These are phyloP conservation scores for Claviceps sp. DNA, from an alignment of 2,329 filamentous ascomycete genomes.

Conservation along the genomic window DNA sequence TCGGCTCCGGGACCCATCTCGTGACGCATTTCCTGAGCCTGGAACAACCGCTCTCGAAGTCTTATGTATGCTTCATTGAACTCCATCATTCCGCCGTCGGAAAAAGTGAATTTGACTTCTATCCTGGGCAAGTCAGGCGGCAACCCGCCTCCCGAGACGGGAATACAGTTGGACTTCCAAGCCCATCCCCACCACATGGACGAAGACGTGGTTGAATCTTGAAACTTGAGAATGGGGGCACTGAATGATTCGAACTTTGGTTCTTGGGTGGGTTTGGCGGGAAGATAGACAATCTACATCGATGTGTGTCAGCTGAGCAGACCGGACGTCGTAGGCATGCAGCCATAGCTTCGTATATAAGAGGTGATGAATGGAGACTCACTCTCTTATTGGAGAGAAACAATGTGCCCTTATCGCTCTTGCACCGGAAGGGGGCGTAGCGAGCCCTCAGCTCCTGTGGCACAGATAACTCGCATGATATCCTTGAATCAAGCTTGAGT, in stretches of 20 bases:
- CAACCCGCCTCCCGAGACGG: slow-evolving; percentile 72
- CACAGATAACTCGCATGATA: slow-evolving; percentile 61
- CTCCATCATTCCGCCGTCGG: slow-evolving; percentile 88
- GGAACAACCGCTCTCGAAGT: slow-evolving; percentile 69
- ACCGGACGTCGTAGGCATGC: background rate
- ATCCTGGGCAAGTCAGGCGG: slow-evolving; percentile 58
- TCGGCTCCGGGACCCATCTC: slow-evolving; percentile 50
- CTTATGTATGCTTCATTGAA: slow-evolving; percentile 74
- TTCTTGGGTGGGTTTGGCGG: slow-evolving; percentile 49
- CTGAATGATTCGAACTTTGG: slow-evolving; percentile 70
- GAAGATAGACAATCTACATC: slow-evolving; percentile 74
- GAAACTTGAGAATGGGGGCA: slow-evolving; percentile 71
- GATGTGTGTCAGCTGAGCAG: background rate
- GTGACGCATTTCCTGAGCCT: slow-evolving; percentile 62
- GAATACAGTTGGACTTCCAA: slow-evolving; percentile 70
- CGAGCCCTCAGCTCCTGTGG: slow-evolving; percentile 49
- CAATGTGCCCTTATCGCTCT: slow-evolving; percentile 60
- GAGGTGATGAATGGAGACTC: slow-evolving; percentile 18
- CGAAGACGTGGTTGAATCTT: slow-evolving; percentile 66
- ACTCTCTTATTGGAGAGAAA: slow-evolving; percentile 81
- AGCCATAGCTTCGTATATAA: background rate
- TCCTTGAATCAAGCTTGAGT: slow-evolving; percentile 67
- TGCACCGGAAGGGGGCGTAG: slow-evolving; percentile 50
- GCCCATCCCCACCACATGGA: slow-evolving; percentile 91
- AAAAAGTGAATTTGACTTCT: slow-evolving; percentile 78